These are phyloP conservation scores for Teunomyces lycoperdinae DNA, from an alignment of 805 yeast species.

Conservation along the genomic window DNA sequence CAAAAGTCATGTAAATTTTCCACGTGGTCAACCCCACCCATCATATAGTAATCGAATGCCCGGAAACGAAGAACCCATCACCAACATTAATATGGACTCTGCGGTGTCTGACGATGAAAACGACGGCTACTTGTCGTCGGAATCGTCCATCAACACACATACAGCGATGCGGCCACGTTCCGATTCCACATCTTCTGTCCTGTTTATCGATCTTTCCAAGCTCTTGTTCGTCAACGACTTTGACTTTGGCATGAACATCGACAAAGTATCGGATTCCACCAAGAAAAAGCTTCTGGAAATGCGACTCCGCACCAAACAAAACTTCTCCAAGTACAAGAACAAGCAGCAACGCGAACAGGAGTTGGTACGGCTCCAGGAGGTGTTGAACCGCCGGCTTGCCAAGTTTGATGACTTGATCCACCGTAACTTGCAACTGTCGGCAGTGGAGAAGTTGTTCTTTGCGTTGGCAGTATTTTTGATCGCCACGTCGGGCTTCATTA, in stretches of 20 bases:
- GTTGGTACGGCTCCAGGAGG: slow-evolving; percentile 27
- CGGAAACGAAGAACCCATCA: neutral
- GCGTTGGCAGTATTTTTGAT: slow-evolving; percentile 67
- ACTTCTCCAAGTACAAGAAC: slow-evolving; percentile 23
- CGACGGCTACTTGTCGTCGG: slow-evolving; percentile 1
- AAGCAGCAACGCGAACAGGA: slow-evolving; percentile 20
- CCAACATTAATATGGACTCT: neutral
- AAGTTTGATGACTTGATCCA: slow-evolving; percentile 38
- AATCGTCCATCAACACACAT: neutral
- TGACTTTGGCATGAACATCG: slow-evolving; percentile 41
- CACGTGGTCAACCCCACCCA: neutral
- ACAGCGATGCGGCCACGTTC: slow-evolving; percentile 8
- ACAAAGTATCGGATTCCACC: slow-evolving; percentile 34
- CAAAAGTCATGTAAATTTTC: neutral
- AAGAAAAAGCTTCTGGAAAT: slow-evolving; percentile 33
- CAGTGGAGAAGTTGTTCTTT: slow-evolving; percentile 74
- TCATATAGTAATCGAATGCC: neutral
- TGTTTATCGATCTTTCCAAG: slow-evolving; percentile 36
- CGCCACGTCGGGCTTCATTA: slow-evolving; percentile 67
- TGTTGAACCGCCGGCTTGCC: slow-evolving; percentile 27
- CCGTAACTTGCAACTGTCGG: slow-evolving; percentile 29
- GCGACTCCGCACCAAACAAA: slow-evolving; percentile 33
- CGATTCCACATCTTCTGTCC: slow-evolving; percentile 20
- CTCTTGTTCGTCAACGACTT: slow-evolving; percentile 40
- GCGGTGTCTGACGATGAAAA: neutral